Conservation (phyloP, 768 basidiomycete genomes). For the Thelephora ganbajun region DNA sequence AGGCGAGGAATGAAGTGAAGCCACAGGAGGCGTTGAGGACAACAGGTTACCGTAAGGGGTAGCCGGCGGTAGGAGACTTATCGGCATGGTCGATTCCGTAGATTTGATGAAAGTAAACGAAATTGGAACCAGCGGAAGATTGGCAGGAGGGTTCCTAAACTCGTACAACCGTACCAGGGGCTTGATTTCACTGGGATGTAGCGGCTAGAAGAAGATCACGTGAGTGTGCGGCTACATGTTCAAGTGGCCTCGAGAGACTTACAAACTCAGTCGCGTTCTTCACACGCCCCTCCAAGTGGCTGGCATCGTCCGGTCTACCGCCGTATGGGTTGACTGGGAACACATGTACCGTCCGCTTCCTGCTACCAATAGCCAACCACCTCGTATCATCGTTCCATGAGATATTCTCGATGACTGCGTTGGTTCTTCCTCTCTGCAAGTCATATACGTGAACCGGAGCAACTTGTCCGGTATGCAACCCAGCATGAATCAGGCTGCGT, state of each 20-base stretch:
- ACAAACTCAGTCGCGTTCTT: constrained; percentile 38
- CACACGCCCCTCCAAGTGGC: constrained; percentile 47
- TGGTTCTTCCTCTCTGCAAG: constrained; percentile 58
- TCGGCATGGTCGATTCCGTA: constrained; percentile 22
- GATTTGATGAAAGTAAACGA: constrained; percentile 40
- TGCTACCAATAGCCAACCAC: constrained; percentile 58
- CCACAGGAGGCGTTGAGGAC: constrained; percentile 10
- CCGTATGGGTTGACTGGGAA: constrained; percentile 72
- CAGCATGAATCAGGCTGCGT: neutral
- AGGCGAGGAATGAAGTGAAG: constrained; percentile 17
- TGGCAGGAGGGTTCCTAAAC: constrained; percentile 13
- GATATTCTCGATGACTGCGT: constrained; percentile 43
- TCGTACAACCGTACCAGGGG: constrained; percentile 41
- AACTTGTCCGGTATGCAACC: neutral
- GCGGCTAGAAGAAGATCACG: constrained; percentile 25
- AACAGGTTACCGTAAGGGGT: constrained; percentile 13
- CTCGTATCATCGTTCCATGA: constrained; percentile 43
- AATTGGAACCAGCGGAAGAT: constrained; percentile 25
- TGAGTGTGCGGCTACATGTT: neutral
- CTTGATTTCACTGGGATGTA: constrained; percentile 35
- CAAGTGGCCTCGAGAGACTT: constrained; percentile 11
- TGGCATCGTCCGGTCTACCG: constrained; percentile 45
- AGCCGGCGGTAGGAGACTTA: constrained; percentile 24
- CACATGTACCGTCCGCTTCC: constrained; percentile 52
- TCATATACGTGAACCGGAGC: constrained; percentile 50